These are phyloP conservation scores for Fusarium setosum DNA, from an alignment of 2,329 filamentous ascomycete genomes.

Conservation along the genomic window DNA sequence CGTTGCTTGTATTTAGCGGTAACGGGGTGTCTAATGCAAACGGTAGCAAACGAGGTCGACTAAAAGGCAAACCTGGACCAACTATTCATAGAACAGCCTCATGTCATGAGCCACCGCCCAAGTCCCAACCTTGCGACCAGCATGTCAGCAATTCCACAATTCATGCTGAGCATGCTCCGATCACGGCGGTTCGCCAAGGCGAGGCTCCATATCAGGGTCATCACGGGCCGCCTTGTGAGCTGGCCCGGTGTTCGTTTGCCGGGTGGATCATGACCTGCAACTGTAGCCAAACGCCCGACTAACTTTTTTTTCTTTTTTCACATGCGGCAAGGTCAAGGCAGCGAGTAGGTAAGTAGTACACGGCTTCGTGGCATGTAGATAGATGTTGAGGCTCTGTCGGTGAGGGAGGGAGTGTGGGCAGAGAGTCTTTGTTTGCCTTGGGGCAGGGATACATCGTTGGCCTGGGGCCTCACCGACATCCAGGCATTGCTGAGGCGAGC, in stretches of 20 bases:
- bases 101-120: too few relatives aligned
- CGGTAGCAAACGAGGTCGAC: too few relatives aligned
- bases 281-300: background rate
- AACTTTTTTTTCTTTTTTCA: too few relatives aligned
- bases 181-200: background rate
- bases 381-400: background rate
- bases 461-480: background rate
- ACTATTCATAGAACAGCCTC: too few relatives aligned
- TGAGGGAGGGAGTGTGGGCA: too few relatives aligned
- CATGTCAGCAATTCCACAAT: background rate
- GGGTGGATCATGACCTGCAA: background rate
- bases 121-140: too few relatives aligned
- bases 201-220: background rate
- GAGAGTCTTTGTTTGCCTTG: background rate
- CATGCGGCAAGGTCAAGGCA: background rate
- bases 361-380: too few relatives aligned
- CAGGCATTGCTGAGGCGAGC: background rate
- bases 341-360: too few relatives aligned
- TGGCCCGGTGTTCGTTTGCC: background rate
- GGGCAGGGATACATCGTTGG: background rate
- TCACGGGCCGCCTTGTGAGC: background rate
- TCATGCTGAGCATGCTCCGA: background rate
- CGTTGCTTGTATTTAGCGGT: too few relatives aligned
- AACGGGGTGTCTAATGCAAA: too few relatives aligned
- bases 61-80: too few relatives aligned